phyloP scores from a whole-genome alignment of 2,329 filamentous ascomycete species.

The Parascedosporium putredinis region DNA sequence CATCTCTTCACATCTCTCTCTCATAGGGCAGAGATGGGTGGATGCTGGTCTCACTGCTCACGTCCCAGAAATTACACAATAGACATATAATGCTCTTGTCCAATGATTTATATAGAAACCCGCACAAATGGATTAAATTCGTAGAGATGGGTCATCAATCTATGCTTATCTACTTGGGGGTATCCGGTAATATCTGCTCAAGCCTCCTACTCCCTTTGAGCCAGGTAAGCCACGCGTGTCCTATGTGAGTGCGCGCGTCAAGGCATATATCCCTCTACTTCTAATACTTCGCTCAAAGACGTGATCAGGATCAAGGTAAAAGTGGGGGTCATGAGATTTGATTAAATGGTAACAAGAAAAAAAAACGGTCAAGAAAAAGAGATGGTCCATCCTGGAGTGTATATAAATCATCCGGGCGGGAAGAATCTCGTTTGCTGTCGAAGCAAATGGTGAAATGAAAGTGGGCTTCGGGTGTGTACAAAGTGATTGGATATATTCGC shows the following conservation, averaged over 20 bases:
- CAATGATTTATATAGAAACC: no score
- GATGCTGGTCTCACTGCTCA: no score
- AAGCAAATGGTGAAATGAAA: background rate
- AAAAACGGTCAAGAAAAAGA: background rate
- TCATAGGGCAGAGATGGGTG: no score
- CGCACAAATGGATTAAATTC: background rate
- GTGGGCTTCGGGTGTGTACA: background rate
- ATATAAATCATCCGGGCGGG: background rate
- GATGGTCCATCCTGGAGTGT: background rate
- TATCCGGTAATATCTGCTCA: background rate
- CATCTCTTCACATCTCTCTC: no score
- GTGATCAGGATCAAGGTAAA: no score
- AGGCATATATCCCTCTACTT: background rate
- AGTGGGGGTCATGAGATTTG: background rate
- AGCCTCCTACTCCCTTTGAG: background rate
- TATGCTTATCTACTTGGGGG: background rate
- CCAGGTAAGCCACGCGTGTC: background rate
- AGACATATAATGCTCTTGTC: background rate
- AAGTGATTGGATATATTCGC: background rate
- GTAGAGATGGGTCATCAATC: background rate
- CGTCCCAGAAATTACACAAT: no score
- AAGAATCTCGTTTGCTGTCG: background rate
- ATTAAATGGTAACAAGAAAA: background rate
- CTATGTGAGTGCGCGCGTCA: no score
- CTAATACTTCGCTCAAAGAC: background rate